Evolutionary conservation across 139 green algal genomes (phyloP), one percentile per base, ranked within the genome.

Genomic region (Chlorella vulgaris): DNA sequence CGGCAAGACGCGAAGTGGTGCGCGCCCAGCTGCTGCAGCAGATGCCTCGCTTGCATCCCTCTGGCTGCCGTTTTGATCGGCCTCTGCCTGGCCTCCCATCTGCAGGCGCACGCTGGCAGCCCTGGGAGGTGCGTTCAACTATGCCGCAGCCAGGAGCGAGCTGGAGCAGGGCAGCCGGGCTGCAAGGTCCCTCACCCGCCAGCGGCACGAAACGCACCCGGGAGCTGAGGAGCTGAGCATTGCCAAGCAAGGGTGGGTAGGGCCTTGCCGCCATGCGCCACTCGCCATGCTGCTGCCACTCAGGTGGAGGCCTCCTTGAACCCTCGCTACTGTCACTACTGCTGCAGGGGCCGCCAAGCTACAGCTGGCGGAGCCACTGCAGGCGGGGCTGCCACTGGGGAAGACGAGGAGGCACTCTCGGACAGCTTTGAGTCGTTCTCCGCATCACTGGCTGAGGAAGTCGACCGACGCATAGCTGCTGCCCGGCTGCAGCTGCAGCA

Each of bases 341-440:
- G n/a, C n/a, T n/a, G n/a, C n/a, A n/a, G n/a, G 55, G 15, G 18
- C 55, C 21, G 55, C 22, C 15, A 5, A 65, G 55, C 15, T 29
- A 65, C 18, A 15, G 5, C 18, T 8, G n/a, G 18, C 21, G n/a
- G 8, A 15, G 15, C 5, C 55, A 29, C 21, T n/a, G 18, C 65
- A 21, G 36, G 65, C 65, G 15, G 35, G 33, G 29, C 2, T 29
- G 19, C 4, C 8, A 58, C 28, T 40, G 8, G 61, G 26, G 61
- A 10, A 22, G 28, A 29, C 28, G 61, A 29, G 29, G 68, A 75
- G 10, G 53, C n/a, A 8, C 35, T 79, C n/a, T 79, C 51, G 73
- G 39, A 26, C 58, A 67, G 73, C 73, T 79, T 55, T 55, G 73
- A 79, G 73, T 50, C 51, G 26, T 79, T 79, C 36, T 69, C 73